These are phyloP conservation scores for Pascua sp. DNA, from an alignment of 1,284 basidiomycete species.

Conservation along the genomic window DNA sequence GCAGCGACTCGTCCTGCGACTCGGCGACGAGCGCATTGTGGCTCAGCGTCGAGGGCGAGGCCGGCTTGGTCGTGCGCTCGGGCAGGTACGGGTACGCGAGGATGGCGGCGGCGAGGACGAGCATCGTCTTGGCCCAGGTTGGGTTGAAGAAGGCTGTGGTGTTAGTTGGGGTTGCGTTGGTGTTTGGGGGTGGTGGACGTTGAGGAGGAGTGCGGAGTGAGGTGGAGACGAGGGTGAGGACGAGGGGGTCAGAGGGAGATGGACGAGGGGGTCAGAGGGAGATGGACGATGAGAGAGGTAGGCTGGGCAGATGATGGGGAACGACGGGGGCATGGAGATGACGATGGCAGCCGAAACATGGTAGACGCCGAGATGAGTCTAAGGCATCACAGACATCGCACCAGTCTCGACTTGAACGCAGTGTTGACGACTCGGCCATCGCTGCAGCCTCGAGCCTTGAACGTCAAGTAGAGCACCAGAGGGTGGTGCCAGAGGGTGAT, in stretches of 20 bases:
- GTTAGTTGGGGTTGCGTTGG: not conserved
- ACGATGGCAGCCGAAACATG: not conserved
- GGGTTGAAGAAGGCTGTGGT: constrained; percentile 46
- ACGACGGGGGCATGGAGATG: not conserved
- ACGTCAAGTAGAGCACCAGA: too few species aligned
- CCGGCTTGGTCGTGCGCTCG: constrained; percentile 25
- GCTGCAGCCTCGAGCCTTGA: too few species aligned
- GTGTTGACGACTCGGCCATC: too few species aligned
- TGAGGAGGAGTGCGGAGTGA: not conserved
- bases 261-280: too few species aligned
- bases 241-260: not conserved
- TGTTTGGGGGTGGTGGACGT: too few species aligned
- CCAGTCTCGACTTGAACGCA: too few species aligned
- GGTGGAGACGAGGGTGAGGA: not conserved
- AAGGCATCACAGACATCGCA: too few species aligned
- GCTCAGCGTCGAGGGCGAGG: constrained; percentile 34
- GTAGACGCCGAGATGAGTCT: not conserved
- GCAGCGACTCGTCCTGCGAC: constrained; percentile 20
- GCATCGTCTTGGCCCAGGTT: constrained; percentile 40
- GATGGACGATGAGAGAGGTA: not conserved
- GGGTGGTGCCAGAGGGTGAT: too few species aligned
- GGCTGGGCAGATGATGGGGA: not conserved
- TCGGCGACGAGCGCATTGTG: constrained; percentile 27
- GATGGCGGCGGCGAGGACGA: constrained; percentile 24
- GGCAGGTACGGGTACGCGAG: constrained; percentile 43